These are phyloP conservation scores for Tephrocybe rancida DNA, from an alignment of 768 basidiomycete genomes.

Conservation along the genomic window DNA sequence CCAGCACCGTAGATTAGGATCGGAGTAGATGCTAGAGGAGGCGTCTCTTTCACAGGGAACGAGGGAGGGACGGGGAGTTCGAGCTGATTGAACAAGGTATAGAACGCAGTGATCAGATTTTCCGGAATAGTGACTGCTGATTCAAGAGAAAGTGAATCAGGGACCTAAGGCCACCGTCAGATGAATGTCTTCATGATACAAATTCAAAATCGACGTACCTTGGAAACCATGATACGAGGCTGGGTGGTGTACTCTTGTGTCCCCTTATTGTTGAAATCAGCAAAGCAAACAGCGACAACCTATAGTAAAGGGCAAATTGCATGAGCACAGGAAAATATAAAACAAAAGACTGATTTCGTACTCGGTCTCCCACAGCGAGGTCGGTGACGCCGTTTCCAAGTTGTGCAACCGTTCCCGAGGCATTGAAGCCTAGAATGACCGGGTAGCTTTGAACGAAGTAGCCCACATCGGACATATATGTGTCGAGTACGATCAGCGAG, in stretches of 20 bases:
- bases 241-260: slow-evolving; percentile 21
- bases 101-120: slow-evolving; percentile 41
- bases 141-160: slow-evolving; percentile 36
- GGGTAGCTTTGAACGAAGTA: slow-evolving; percentile 28
- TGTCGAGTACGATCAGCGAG: slow-evolving; percentile 38
- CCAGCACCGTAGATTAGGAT: slow-evolving; percentile 47
- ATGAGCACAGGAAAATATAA: not conserved
- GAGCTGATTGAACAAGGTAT: slow-evolving; percentile 36
- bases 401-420: slow-evolving; percentile 34
- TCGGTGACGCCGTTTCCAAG: slow-evolving; percentile 32
- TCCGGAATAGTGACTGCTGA: slow-evolving; percentile 41
- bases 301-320: not conserved
- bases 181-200: too few relatives aligned
- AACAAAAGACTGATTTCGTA: slow-evolving; percentile 21
- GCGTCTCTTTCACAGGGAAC: slow-evolving; percentile 15
- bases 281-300: slow-evolving; percentile 17
- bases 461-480: slow-evolving; percentile 34
- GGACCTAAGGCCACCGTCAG: slow-evolving; percentile 31
- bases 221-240: slow-evolving; percentile 23
- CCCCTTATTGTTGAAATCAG: slow-evolving; percentile 10
- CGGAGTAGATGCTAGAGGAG: slow-evolving; percentile 29
- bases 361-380: slow-evolving; percentile 36
- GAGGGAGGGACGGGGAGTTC: slow-evolving; percentile 29
- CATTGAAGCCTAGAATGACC: slow-evolving; percentile 33
- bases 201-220: slow-evolving; percentile 22